Evolutionary conservation across 176 grass and related monocot species (phyloP), one percentile per base, ranked within the genome.

Genomic region (Phoenix dactylifera): DNA sequence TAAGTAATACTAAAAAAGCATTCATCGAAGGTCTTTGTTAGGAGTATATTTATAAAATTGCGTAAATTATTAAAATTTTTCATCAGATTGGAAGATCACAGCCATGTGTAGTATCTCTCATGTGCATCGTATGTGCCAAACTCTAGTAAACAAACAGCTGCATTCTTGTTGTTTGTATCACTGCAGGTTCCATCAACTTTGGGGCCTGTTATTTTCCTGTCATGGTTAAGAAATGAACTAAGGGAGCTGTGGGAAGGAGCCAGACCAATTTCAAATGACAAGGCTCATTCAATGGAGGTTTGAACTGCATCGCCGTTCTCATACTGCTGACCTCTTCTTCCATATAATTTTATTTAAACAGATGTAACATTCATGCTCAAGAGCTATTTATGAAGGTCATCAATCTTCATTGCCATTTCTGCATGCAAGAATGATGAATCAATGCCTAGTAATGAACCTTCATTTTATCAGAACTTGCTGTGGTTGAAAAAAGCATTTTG

Each of bases 221-320:
- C 81, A 70, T 98, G 88, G 88, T 72, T 83, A 73, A 80, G 82
- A 76, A 88, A 98, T 67, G 88, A 98, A 64, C 60, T 93, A 22
- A 76, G 76, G 73, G 93, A 98, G 72, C 49, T 89, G 39, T 92
- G 94, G 94, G 84, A 92, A 79, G 94, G 94, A 59, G 80, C 79
- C 2, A 68, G 10, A 26, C 60, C 64, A 35, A 75, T 83, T 68
- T 65, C 71, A 51, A 89, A 75, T 18, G 94, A 98, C n/a, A 89
- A 98, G 66, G 59, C 88, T 74, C 88, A 76, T 88, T 77, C 82
- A 64, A 51, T 89, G 76, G 93, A 86, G 74, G 69, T 77, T 58
- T 93, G 57, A 89, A 35, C 59, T 61, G 19, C n/a, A 30, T 30
- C 28, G 18, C 26, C 1, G n/a, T 24, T 62, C 54, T 44, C 54